A percentile compares a stretch with the other conserved stretches of the same genome.
These are phyloP conservation scores for Neopestalotiopsis clavispora DNA, from an alignment of 2,329 filamentous ascomycete species.

Conservation along the genomic window DNA sequence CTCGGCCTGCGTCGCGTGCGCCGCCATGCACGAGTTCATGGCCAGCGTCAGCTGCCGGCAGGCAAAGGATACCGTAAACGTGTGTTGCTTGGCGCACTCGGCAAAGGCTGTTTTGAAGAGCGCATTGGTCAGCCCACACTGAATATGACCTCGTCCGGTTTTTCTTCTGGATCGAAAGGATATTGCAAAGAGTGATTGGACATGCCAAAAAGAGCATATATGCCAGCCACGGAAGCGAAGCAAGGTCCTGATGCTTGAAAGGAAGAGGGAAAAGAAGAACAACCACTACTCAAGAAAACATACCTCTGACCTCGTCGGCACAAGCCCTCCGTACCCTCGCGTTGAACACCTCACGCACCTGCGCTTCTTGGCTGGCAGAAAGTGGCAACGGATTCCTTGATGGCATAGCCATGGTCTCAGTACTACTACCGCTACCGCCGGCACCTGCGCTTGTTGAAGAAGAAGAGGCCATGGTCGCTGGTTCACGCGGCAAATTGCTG, in stretches of 20 bases:
- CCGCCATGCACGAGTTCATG: constrained; percentile 95
- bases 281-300: background rate
- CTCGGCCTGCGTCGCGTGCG: constrained; percentile 81
- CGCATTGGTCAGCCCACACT: background rate
- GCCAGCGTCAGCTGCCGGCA: constrained; percentile 79
- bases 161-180: background rate
- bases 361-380: constrained; percentile 45
- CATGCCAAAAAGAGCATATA: background rate
- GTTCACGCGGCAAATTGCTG: constrained; percentile 30
- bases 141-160: background rate
- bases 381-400: constrained; percentile 82
- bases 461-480: constrained; percentile 14
- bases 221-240: background rate
- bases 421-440: constrained; percentile 11
- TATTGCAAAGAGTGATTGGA: background rate
- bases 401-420: constrained; percentile 48
- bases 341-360: constrained; percentile 46
- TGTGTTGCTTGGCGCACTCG: constrained; percentile 83
- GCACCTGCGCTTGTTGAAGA: background rate
- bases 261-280: constrained; percentile 9
- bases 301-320: constrained; percentile 78
- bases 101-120: constrained; percentile 74
- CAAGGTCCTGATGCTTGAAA: background rate
- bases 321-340: constrained; percentile 75
- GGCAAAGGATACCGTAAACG: constrained; percentile 84